Conservation (phyloP, 192 early-diverging fungal genomes). For the Endogone sp. region DNA sequence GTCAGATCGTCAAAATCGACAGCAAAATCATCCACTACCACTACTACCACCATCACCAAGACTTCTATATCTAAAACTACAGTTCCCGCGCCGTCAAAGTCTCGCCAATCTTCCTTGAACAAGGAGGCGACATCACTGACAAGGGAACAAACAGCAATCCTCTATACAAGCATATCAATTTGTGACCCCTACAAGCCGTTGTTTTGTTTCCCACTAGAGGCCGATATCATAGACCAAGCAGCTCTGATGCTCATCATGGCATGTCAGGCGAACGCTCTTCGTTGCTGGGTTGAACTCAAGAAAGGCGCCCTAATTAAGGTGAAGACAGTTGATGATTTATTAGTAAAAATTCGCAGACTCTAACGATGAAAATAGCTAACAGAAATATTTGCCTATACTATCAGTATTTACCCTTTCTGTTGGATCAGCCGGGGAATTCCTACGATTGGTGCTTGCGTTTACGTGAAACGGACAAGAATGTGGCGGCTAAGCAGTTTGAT, state of each 20-base stretch:
- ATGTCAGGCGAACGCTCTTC: conserved; percentile 36
- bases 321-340: neutral
- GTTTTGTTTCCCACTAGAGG: conserved; percentile 21
- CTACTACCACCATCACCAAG: neutral
- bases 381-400: neutral
- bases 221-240: conserved; percentile 7
- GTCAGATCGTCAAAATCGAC: neutral
- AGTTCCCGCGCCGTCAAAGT: neutral
- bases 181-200: conserved; percentile 14
- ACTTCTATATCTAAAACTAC: conserved; percentile 1
- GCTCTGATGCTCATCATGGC: conserved; percentile 24
- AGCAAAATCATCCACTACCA: conserved; percentile 1
- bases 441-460: conserved; percentile 39
- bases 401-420: conserved; percentile 36
- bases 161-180: conserved; percentile 7
- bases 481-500: conserved; percentile 34
- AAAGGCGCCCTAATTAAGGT: conserved; percentile 36
- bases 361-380: too few species aligned
- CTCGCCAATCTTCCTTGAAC: too few species aligned
- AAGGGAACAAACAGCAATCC: neutral
- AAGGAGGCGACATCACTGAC: too few species aligned
- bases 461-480: conserved; percentile 10
- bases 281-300: conserved; percentile 38
- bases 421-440: conserved; percentile 27
- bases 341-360: neutral